Evolutionary conservation across 352 stramenopile species (phyloP).

Genomic region (Phytophthora nicotianae): DNA sequence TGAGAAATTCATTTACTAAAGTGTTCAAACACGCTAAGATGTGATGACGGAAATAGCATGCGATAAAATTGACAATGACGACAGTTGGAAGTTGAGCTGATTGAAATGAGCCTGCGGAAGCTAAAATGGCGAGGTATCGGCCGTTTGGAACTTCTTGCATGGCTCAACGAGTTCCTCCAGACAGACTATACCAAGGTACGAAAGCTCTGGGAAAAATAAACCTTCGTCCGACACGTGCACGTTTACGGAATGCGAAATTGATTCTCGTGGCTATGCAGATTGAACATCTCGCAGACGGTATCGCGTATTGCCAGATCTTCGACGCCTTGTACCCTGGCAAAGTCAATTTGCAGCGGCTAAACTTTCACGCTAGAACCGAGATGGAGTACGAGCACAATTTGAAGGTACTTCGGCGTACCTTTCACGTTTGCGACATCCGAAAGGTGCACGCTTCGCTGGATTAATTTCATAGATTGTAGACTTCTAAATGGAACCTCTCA

Average conservation of each 20-base stretch:
- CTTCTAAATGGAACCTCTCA: conserved; percentile 1
- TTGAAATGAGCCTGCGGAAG: conserved; percentile 71
- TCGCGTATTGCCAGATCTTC: conserved; percentile 82
- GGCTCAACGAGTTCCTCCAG: conserved; percentile 83
- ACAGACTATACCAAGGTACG: conserved; percentile 81
- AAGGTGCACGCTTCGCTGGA: conserved; percentile 41
- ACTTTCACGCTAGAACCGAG: conserved; percentile 58
- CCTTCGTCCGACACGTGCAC: background rate
- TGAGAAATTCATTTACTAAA: no score
- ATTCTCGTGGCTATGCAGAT: conserved; percentile 36
- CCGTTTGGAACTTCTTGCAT: conserved; percentile 75
- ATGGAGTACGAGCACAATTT: conserved; percentile 76
- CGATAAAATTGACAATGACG: background rate
- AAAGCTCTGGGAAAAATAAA: background rate
- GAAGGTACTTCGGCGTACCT: conserved; percentile 52
- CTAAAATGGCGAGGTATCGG: conserved; percentile 80
- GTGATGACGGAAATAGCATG: conserved; percentile 13
- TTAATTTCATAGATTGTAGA: background rate
- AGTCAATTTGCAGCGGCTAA: conserved; percentile 59
- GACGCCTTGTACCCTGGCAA: conserved; percentile 75
- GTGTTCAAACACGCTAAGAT: no score
- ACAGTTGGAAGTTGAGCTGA: background rate
- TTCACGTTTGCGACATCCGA: conserved; percentile 64
- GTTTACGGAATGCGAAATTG: background rate
- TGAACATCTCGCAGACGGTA: conserved; percentile 79